A percentile compares a stretch with the other conserved stretches of the same genome.
Conservation (phyloP, 495 filamentous ascomycete genomes). For the Lepidopterella palustris region DNA sequence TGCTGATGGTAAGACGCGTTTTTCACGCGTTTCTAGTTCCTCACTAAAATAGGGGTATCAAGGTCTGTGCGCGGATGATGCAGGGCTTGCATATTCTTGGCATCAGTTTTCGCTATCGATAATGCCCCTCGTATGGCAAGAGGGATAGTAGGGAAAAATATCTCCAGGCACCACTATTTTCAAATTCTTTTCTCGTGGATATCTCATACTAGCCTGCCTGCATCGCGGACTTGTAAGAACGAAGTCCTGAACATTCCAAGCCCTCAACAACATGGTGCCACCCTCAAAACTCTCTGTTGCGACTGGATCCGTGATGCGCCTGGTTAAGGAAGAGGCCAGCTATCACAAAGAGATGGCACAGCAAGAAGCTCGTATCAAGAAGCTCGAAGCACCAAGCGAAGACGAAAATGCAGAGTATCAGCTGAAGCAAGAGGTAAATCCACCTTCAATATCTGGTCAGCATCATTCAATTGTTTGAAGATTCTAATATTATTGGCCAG, state of each 20-base stretch:
- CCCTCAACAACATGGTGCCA: constrained; percentile 53
- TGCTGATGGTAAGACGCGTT: no score
- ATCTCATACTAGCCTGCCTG: no score
- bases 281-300: constrained; percentile 66
- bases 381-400: constrained; percentile 46
- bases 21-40: no score
- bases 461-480: no score
- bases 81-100: no score
- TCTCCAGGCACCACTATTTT: background rate
- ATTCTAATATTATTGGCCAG: no score
- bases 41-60: no score
- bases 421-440: constrained; percentile 82
- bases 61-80: no score
- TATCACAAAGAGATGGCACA: constrained; percentile 76
- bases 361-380: constrained; percentile 65
- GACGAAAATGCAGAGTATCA: constrained; percentile 52
- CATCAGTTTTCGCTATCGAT: background rate
- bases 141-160: background rate
- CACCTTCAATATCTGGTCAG: no score
- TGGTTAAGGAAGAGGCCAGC: constrained; percentile 84
- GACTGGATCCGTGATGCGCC: constrained; percentile 65
- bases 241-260: no score
- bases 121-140: background rate
- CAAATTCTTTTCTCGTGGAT: no score
- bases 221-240: no score